A percentile compares a stretch with the other conserved stretches of the same genome.
These are phyloP conservation scores for Fraxinus floribunda DNA, from an alignment of 305 asterid genomes.

Conservation along the genomic window DNA sequence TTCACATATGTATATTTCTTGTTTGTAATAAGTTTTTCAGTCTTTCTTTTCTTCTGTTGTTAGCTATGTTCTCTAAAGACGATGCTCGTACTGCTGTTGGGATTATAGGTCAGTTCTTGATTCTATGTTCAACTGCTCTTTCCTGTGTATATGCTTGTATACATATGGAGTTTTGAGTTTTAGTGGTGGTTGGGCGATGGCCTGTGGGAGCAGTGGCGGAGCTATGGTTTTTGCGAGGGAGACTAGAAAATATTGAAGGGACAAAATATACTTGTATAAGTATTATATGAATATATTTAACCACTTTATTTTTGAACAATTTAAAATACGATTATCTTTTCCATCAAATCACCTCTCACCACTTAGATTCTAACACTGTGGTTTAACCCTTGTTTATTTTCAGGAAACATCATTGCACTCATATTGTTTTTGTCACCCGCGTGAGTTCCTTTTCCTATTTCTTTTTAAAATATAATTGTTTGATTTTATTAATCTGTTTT, in stretches of 20 bases:
- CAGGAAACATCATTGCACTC: conserved; percentile 48
- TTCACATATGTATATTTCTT: not conserved
- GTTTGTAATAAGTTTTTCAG: not conserved
- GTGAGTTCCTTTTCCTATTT: conserved; percentile 23
- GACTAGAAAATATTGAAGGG: not conserved
- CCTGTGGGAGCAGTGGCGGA: not conserved
- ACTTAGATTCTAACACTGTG: too few species aligned
- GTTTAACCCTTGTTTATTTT: not conserved
- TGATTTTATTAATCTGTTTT: not conserved
- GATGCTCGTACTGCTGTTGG: conserved; percentile 34
- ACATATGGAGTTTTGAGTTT: not conserved
- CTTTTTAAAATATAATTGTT: not conserved
- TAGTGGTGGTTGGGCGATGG: not conserved
- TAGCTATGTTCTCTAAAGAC: conserved; percentile 25
- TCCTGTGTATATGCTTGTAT: not conserved
- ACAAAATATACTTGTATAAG: not conserved
- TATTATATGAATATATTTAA: too few species aligned
- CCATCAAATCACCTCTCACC: too few species aligned
- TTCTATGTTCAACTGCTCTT: not conserved
- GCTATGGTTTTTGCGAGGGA: not conserved
- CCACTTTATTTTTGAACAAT: too few species aligned
- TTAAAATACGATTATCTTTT: too few species aligned
- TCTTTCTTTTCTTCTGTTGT: not conserved
- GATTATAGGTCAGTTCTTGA: conserved; percentile 33
- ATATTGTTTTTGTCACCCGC: conserved; percentile 38